phyloP scores from a whole-genome alignment of 768 basidiomycete genomes.

The Mycena pura region DNA sequence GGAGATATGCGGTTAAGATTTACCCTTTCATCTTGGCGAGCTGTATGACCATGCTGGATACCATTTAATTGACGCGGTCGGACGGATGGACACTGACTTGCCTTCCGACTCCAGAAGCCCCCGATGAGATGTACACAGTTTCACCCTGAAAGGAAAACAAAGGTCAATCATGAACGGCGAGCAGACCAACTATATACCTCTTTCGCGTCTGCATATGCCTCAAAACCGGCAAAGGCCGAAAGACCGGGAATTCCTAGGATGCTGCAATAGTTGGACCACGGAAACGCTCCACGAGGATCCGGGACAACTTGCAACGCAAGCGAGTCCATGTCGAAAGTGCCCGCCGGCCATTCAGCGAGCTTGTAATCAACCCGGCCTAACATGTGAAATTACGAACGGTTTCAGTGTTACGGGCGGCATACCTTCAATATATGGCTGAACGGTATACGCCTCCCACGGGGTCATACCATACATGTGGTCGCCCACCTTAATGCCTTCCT shows the following conservation, averaged over 20 bases:
- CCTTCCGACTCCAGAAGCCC: constrained; percentile 33
- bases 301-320: constrained; percentile 29
- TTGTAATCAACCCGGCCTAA: constrained; percentile 27
- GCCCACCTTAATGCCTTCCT: constrained; percentile 32
- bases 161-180: constrained; percentile 19
- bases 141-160: constrained; percentile 35
- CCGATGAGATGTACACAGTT: constrained; percentile 33
- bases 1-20: neutral
- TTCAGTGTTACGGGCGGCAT: neutral
- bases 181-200: constrained; percentile 5
- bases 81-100: neutral
- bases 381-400: neutral
- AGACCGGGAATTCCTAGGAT: constrained; percentile 36
- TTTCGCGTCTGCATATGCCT: constrained; percentile 29
- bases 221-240: constrained; percentile 36
- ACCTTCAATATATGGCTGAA: constrained; percentile 31
- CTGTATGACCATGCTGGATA: constrained; percentile 40
- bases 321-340: constrained; percentile 32
- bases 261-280: constrained; percentile 26
- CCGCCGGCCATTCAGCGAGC: constrained; percentile 19
- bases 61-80: neutral
- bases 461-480: constrained; percentile 40
- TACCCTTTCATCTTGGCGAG: constrained; percentile 45
- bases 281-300: constrained; percentile 31
- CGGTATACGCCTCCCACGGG: constrained; percentile 31